These are phyloP conservation scores for Penicillium sp. DNA, from an alignment of 2,329 filamentous ascomycete genomes.

Conservation along the genomic window DNA sequence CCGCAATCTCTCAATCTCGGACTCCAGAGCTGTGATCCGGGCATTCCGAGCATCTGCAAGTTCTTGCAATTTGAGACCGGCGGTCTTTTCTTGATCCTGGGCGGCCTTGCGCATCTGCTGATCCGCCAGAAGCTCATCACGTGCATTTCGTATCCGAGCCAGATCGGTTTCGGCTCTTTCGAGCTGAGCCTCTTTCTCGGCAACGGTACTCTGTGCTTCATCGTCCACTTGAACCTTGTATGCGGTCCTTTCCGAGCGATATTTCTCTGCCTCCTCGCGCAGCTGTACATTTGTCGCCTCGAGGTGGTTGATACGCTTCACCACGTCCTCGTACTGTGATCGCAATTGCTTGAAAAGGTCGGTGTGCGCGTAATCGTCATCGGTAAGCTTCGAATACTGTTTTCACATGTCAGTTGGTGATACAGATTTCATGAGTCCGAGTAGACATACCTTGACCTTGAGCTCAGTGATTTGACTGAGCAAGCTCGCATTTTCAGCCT, in stretches of 20 bases:
- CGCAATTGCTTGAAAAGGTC: slow-evolving; percentile 93
- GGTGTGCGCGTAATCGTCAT: slow-evolving; percentile 91
- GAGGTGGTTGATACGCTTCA: slow-evolving; percentile 85
- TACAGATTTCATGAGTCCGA: neutral
- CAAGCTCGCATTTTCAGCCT: slow-evolving; percentile 71
- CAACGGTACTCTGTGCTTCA: slow-evolving; percentile 69
- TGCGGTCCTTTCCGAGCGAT: slow-evolving; percentile 78
- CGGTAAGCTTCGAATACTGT: slow-evolving; percentile 68
- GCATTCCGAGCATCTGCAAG: slow-evolving; percentile 75
- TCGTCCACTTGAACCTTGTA: slow-evolving; percentile 79
- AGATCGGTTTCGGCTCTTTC: slow-evolving; percentile 80
- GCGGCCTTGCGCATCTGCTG: slow-evolving; percentile 73
- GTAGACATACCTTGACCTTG: slow-evolving; percentile 52
- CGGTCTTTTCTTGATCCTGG: slow-evolving; percentile 71
- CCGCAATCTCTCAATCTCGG: slow-evolving; percentile 71
- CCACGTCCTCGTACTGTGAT: slow-evolving; percentile 85
- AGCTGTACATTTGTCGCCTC: slow-evolving; percentile 85
- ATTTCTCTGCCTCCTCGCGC: slow-evolving; percentile 78
- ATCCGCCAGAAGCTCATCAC: slow-evolving; percentile 84
- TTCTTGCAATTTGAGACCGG: slow-evolving; percentile 73
- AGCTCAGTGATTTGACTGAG: slow-evolving; percentile 77
- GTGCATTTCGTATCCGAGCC: slow-evolving; percentile 74
- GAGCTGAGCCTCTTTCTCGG: slow-evolving; percentile 79
- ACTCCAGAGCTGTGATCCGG: slow-evolving; percentile 77
- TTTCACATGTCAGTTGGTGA: slow-evolving; percentile 8